Evolutionary conservation across 805 yeast genomes (phyloP), one percentile per base, ranked within the genome.

Genomic region (baker's yeast (Saccharomyces cerevisiae)): DNA sequence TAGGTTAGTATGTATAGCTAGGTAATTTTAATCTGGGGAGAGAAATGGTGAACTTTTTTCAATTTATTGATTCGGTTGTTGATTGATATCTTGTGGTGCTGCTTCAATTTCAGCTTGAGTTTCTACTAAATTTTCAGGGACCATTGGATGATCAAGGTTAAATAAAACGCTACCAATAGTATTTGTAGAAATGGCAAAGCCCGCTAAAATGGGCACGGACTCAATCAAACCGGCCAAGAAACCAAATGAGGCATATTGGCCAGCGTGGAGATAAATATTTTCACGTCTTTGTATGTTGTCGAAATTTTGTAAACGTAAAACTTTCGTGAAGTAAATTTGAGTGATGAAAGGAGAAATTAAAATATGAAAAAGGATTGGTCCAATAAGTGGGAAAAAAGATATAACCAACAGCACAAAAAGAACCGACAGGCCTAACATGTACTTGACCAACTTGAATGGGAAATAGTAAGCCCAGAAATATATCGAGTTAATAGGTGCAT

Each of bases 391-490:
- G 24, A 67, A 49, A 31, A 59, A 55, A 6, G 70, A 63, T 21
- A 67, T 43, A n/a, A 55, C 46, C 36, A 68, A 49, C 10, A 68
- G 51, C 0, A 48, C 41, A 4, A 53, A 27, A 9, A 62, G 48
- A 2, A 55, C 51, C 0, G 59, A 10, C n/a, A 57, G 52, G 1
- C 66, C 65, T 4, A 54, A 13, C 6, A 56, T 21, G 51, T 65
- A 65, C 50, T 62, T 61, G 6, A 56, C 3, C 9, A 57, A 9
- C 54, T 65, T 64, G 57, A 61, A 54, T 27, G 71, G 70, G 28
- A 69, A 51, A 57, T 67, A 57, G 53, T 61, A 59, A 10, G 60
- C 36, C 70, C 71, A 67, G 53, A 61, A 69, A 57, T 66, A 66
- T 24, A 47, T 43, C 13, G 69, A 53, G 28, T 52, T 54, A 1